Evolutionary conservation across 2,329 filamentous ascomycete genomes (phyloP).

Genomic region (Myrmaecium sp.): DNA sequence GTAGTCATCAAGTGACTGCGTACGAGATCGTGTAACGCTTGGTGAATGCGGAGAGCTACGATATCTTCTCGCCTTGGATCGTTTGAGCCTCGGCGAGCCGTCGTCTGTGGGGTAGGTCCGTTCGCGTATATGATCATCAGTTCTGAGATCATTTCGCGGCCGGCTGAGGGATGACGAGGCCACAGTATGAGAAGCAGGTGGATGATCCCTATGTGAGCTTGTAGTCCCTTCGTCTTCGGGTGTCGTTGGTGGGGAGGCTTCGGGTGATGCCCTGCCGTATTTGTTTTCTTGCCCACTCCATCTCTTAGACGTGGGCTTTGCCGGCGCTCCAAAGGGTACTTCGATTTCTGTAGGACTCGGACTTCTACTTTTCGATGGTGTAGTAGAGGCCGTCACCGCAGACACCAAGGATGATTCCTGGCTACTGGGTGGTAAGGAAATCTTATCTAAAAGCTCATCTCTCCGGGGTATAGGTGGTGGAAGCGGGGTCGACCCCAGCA

Average conservation of each 20-base stretch:
- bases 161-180: too few relatives aligned
- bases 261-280: constrained; percentile 9
- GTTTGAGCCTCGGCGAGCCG: constrained; percentile 18
- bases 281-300: constrained; percentile 22
- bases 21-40: constrained; percentile 13
- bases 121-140: too few relatives aligned
- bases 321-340: constrained; percentile 44
- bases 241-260: too few relatives aligned
- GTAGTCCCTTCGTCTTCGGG: too few relatives aligned
- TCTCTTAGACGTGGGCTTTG: constrained; percentile 27
- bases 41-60: constrained; percentile 11
- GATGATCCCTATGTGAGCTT: too few relatives aligned
- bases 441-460: too few relatives aligned
- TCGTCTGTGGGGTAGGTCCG: too few relatives aligned
- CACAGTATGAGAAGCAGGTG: too few relatives aligned
- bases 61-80: constrained; percentile 22
- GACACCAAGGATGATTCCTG: constrained; percentile 36
- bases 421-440: constrained; percentile 30
- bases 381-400: constrained; percentile 14
- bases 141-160: too few relatives aligned
- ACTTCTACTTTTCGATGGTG: constrained; percentile 22
- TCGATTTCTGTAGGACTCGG: constrained; percentile 38
- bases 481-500: constrained; percentile 52
- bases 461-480: too few relatives aligned
- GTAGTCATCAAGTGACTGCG: constrained; percentile 17